Conservation (phyloP, 768 basidiomycete species). For the Sporobolomyces phaffii region DNA sequence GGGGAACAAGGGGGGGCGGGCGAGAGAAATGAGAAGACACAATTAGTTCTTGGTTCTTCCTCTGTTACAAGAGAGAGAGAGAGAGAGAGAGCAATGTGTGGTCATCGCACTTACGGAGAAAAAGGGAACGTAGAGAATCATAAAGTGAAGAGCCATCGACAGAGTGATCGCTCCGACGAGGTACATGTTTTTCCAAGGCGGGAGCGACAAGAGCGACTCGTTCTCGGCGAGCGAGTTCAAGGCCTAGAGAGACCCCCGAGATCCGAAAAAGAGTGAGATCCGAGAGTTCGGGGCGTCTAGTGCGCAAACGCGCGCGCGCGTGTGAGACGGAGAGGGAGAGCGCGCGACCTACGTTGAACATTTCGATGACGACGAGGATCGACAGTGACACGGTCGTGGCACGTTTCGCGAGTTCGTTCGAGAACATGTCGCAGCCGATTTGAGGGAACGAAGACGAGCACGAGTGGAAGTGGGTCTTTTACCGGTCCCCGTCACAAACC, state of each 20-base stretch:
- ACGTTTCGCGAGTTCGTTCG: conserved; percentile 67
- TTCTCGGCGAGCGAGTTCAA: conserved; percentile 91
- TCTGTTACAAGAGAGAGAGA: too few relatives aligned
- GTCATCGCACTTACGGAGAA: conserved; percentile 83
- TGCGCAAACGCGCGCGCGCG: too few relatives aligned
- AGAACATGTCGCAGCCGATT: conserved; percentile 86
- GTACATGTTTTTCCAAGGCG: conserved; percentile 90
- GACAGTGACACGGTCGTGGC: conserved; percentile 96
- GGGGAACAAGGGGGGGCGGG: background rate
- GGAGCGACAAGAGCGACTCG: conserved; percentile 79
- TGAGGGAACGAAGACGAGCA: conserved; percentile 75
- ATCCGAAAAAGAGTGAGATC: too few relatives aligned
- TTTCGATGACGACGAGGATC: conserved; percentile 89
- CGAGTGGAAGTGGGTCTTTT: conserved; percentile 85
- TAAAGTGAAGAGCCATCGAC: conserved; percentile 87
- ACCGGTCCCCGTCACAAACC: too few relatives aligned
- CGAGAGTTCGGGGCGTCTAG: conserved; percentile 40
- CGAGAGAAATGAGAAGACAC: background rate
- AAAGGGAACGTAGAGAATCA: conserved; percentile 95
- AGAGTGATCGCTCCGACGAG: conserved; percentile 80
- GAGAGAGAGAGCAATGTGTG: too few relatives aligned
- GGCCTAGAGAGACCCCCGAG: conserved; percentile 20
- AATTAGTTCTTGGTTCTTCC: too few relatives aligned
- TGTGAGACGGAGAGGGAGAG: background rate
- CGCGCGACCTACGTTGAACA: conserved; percentile 62